These are phyloP conservation scores for Mucor velutinosus DNA, from an alignment of 371 early-diverging fungal species.

Conservation along the genomic window DNA sequence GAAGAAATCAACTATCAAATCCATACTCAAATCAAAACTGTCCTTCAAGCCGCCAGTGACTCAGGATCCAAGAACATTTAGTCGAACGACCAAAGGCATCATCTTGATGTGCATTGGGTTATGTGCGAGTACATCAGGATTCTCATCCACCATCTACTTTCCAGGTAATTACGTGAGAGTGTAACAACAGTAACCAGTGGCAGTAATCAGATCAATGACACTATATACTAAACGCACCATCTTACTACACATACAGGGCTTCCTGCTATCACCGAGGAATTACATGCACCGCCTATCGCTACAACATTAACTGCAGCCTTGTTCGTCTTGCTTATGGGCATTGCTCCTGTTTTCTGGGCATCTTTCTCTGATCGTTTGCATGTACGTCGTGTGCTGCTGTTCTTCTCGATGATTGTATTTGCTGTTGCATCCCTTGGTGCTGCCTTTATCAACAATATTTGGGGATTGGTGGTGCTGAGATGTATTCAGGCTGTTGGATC, in stretches of 20 bases:
- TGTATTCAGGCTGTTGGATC: slow-evolving; percentile 74
- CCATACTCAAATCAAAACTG: neutral
- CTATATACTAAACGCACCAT: neutral
- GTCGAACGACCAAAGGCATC: neutral
- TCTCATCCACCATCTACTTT: slow-evolving; percentile 33
- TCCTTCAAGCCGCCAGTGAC: slow-evolving; percentile 17
- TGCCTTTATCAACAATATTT: slow-evolving; percentile 60
- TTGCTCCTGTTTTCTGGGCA: slow-evolving; percentile 68
- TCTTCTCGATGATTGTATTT: slow-evolving; percentile 62
- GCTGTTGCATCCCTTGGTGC: slow-evolving; percentile 68
- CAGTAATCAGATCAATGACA: neutral
- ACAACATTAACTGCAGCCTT: slow-evolving; percentile 60
- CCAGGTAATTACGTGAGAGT: slow-evolving; percentile 26
- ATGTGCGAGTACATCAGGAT: slow-evolving; percentile 21
- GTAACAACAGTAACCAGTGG: no score
- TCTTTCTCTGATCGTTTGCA: slow-evolving; percentile 65
- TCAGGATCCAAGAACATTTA: slow-evolving; percentile 16
- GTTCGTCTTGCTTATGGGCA: slow-evolving; percentile 60
- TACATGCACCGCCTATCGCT: slow-evolving; percentile 48
- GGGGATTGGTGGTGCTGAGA: slow-evolving; percentile 65
- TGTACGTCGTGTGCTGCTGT: slow-evolving; percentile 60
- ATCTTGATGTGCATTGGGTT: slow-evolving; percentile 12
- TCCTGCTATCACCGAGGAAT: slow-evolving; percentile 47
- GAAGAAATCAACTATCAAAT: slow-evolving; percentile 7
- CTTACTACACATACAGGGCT: slow-evolving; percentile 45